Conservation (phyloP, 1,284 basidiomycete species). For the Ceratorhiza oryzae-sativae region DNA sequence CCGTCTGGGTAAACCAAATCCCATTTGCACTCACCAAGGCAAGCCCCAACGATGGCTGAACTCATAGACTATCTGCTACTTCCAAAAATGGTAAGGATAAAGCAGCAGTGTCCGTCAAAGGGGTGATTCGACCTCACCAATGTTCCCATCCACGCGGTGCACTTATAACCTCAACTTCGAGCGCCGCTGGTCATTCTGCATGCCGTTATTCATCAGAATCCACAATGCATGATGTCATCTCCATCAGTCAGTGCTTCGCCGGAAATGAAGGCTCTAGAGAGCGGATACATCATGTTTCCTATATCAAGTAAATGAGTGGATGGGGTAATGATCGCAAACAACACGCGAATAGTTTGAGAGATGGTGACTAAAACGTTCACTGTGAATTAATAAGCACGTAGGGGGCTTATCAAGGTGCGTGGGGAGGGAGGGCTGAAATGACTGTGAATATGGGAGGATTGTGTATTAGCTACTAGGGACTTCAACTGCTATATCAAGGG, state of each 20-base stretch:
- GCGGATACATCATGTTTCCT: neutral
- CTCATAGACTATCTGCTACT: neutral
- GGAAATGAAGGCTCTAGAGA: neutral
- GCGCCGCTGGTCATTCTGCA: neutral
- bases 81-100: neutral
- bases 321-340: neutral
- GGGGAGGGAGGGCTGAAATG: no score
- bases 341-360: neutral
- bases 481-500: no score
- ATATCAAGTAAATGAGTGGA: neutral
- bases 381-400: no score
- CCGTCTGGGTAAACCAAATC: neutral
- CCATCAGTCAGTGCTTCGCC: slow-evolving; percentile 6
- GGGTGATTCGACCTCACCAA: neutral
- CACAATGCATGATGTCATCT: neutral
- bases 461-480: no score
- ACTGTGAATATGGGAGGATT: no score
- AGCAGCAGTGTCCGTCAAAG: neutral
- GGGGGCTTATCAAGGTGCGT: no score
- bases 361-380: no score
- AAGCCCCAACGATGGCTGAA: slow-evolving; percentile 16
- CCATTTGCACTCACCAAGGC: slow-evolving; percentile 11
- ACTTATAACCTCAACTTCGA: neutral
- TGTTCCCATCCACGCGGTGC: neutral
- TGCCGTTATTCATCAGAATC: neutral